A percentile compares a stretch with the other conserved stretches of the same genome.
phyloP scores from a whole-genome alignment of 768 basidiomycete genomes.

The Hemileccinum rubropunctum region DNA sequence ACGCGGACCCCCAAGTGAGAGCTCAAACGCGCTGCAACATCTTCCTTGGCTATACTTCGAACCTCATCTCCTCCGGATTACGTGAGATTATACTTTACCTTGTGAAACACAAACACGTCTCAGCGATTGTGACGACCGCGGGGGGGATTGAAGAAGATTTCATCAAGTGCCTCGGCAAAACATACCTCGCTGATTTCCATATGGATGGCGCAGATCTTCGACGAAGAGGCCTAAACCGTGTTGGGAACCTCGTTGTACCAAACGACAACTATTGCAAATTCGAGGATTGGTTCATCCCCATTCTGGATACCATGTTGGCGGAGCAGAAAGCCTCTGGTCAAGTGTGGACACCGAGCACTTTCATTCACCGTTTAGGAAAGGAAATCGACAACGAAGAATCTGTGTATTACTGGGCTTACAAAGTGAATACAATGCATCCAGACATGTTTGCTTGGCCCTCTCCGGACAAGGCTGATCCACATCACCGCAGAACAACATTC shows the following conservation, averaged over 20 bases:
- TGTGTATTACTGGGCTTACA: slow-evolving; percentile 99
- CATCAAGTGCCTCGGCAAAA: slow-evolving; percentile 97
- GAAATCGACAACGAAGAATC: slow-evolving; percentile 97
- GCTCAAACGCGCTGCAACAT: slow-evolving; percentile 76
- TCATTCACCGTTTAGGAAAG: slow-evolving; percentile 91
- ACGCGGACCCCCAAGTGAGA: slow-evolving; percentile 54
- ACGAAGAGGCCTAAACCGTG: slow-evolving; percentile 90
- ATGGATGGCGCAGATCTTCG: slow-evolving; percentile 88
- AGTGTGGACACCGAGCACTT: slow-evolving; percentile 92
- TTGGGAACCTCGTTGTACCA: slow-evolving; percentile 93
- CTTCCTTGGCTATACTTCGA: slow-evolving; percentile 98
- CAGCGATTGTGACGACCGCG: slow-evolving; percentile 92
- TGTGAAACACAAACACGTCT: slow-evolving; percentile 88
- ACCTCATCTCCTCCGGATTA: slow-evolving; percentile 95
- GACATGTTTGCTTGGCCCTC: slow-evolving; percentile 8
- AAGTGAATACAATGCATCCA: slow-evolving; percentile 57
- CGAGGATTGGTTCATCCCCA: slow-evolving; percentile 98
- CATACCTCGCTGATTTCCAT: slow-evolving; percentile 91
- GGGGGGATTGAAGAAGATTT: slow-evolving; percentile 99
- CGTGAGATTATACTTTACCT: slow-evolving; percentile 91
- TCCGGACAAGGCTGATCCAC: slow-evolving; percentile 24
- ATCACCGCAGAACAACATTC: slow-evolving; percentile 83
- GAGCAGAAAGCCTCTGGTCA: slow-evolving; percentile 74
- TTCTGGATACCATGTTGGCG: slow-evolving; percentile 83
- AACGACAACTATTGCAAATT: slow-evolving; percentile 99